Evolutionary conservation across 192 early-diverging fungal species (phyloP).

Genomic region (Irineochytrium annulatum): DNA sequence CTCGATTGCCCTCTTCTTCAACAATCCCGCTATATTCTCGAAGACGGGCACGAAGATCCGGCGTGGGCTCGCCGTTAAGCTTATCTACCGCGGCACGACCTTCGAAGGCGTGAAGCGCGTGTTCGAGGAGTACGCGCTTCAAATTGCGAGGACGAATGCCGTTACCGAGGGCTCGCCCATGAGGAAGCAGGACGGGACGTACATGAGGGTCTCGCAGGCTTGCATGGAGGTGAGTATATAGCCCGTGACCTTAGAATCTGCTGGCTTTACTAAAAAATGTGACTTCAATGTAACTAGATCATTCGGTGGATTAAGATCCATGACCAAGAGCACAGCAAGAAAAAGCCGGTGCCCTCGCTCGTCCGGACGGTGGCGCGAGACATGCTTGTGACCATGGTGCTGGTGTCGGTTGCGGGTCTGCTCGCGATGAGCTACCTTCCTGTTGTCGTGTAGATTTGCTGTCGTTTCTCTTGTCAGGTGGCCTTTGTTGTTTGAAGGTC

Average conservation of each 20-base stretch:
- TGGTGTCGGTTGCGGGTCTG: too few relatives aligned
- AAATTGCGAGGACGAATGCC: constrained; percentile 30
- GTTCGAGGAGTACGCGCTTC: constrained; percentile 35
- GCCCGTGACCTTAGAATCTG: background rate
- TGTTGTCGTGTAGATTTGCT: too few relatives aligned
- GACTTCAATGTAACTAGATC: constrained; percentile 32
- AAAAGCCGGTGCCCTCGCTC: too few relatives aligned
- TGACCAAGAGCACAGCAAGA: constrained; percentile 13
- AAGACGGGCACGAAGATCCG: constrained; percentile 85
- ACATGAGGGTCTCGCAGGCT: constrained; percentile 29
- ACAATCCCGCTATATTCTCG: constrained; percentile 76
- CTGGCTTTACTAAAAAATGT: background rate
- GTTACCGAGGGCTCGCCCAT: constrained; percentile 26
- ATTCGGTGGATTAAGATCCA: constrained; percentile 37
- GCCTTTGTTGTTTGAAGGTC: too few relatives aligned
- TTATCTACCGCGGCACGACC: constrained; percentile 34
- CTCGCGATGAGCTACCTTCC: too few relatives aligned
- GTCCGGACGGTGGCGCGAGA: too few relatives aligned
- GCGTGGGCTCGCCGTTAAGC: constrained; percentile 45
- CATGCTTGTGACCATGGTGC: too few relatives aligned
- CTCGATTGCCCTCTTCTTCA: constrained; percentile 79
- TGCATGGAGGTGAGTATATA: constrained; percentile 35
- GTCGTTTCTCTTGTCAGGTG: too few relatives aligned
- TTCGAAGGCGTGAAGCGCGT: constrained; percentile 40
- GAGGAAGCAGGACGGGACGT: background rate